A percentile compares a stretch with the other conserved stretches of the same genome.
These are phyloP conservation scores for Sporisorium graminicola DNA, from an alignment of 1,284 basidiomycete genomes.

Conservation along the genomic window DNA sequence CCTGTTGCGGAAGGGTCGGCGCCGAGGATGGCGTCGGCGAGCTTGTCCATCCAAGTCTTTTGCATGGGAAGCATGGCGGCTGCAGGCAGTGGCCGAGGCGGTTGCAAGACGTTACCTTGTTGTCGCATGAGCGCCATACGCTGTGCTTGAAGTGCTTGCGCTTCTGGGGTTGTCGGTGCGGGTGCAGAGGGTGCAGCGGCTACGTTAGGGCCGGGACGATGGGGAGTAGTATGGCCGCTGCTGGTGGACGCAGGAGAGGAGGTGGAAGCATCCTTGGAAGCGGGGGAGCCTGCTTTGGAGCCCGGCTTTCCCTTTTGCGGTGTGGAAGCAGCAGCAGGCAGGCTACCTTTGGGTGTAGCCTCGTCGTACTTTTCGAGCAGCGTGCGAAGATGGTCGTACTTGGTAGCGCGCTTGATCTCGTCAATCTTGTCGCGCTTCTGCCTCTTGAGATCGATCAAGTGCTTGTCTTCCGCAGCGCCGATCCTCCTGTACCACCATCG, in stretches of 20 bases:
- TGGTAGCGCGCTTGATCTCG: slow-evolving; percentile 96
- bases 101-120: slow-evolving; percentile 19
- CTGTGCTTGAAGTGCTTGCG: slow-evolving; percentile 40
- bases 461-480: slow-evolving; percentile 86
- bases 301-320: slow-evolving; percentile 24
- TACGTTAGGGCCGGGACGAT: background rate
- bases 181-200: slow-evolving; percentile 1
- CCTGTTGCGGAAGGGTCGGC: slow-evolving; percentile 68
- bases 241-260: slow-evolving; percentile 6
- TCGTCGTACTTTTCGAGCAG: slow-evolving; percentile 93
- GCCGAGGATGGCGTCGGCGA: slow-evolving; percentile 71
- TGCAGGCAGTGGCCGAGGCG: slow-evolving; percentile 3
- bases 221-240: slow-evolving; percentile 15
- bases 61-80: slow-evolving; percentile 14
- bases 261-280: slow-evolving; percentile 16
- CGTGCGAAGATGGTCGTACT: slow-evolving; percentile 90
- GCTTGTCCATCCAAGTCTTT: slow-evolving; percentile 69
- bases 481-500: slow-evolving; percentile 88
- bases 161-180: slow-evolving; percentile 26
- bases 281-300: slow-evolving; percentile 19
- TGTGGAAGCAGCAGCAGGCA: slow-evolving; percentile 15
- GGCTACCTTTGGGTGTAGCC: slow-evolving; percentile 57
- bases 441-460: slow-evolving; percentile 80
- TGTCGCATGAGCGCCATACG: slow-evolving; percentile 50
- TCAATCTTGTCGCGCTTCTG: slow-evolving; percentile 89